Conservation (phyloP, 108 stramenopile species). For the Aureococcus anophagefferens region DNA sequence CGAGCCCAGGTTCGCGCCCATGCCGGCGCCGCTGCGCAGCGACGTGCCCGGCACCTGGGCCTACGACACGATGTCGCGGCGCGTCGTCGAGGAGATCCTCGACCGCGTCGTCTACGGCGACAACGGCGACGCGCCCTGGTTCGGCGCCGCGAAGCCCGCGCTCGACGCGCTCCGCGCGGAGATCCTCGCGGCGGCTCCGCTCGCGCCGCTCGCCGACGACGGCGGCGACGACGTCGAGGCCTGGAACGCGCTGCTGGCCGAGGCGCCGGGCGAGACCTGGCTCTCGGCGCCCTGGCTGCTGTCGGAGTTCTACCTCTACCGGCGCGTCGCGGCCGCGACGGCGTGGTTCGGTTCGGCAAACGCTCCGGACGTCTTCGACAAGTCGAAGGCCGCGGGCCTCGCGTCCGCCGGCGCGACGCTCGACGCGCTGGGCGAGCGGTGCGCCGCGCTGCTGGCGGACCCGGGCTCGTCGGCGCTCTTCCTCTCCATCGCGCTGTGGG, state of each 20-base stretch:
- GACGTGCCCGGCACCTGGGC: slow-evolving; percentile 82
- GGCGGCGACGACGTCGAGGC: slow-evolving; percentile 45
- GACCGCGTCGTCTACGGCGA: slow-evolving; percentile 59
- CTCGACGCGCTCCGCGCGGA: slow-evolving; percentile 63
- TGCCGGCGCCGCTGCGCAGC: slow-evolving; percentile 58
- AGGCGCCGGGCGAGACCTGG: slow-evolving; percentile 69
- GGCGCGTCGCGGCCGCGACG: slow-evolving; percentile 44
- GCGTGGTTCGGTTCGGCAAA: not conserved
- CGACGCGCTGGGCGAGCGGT: slow-evolving; percentile 58
- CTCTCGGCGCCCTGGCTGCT: slow-evolving; percentile 88
- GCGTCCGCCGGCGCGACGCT: slow-evolving; percentile 50
- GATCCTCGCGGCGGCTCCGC: slow-evolving; percentile 50
- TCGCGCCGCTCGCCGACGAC: slow-evolving; percentile 50
- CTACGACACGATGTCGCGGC: slow-evolving; percentile 84
- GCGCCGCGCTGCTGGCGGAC: slow-evolving; percentile 41
- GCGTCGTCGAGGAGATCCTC: slow-evolving; percentile 30
- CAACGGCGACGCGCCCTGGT: slow-evolving; percentile 42
- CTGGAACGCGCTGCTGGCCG: slow-evolving; percentile 67
- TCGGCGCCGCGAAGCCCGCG: slow-evolving; percentile 39
- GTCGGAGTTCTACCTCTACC: slow-evolving; percentile 88
- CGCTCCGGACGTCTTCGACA: slow-evolving; percentile 47
- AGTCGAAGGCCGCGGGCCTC: slow-evolving; percentile 53
- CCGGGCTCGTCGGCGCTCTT: slow-evolving; percentile 15
- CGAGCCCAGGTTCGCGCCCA: slow-evolving; percentile 15
- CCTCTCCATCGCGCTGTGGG: slow-evolving; percentile 65